Evolutionary conservation across 345 rosid species (phyloP).

Genomic region (Eucalyptus polyanthemos): DNA sequence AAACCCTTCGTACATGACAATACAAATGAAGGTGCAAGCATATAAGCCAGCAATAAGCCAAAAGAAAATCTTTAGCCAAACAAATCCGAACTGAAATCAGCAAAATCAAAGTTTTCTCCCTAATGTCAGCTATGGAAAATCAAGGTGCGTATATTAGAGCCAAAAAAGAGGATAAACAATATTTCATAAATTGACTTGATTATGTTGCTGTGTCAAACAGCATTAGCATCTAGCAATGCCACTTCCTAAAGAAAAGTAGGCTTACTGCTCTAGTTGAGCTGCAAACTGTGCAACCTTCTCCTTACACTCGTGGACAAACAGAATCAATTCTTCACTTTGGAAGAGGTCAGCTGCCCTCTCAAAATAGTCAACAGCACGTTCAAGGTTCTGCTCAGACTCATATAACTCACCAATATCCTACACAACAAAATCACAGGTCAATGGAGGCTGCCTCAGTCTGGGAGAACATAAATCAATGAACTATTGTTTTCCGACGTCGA

Average conservation of each 20-base stretch:
- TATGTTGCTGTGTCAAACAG: not conserved
- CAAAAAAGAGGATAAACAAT: not conserved
- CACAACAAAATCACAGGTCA: not conserved
- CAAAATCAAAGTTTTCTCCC: too few species aligned
- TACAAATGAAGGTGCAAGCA: too few species aligned
- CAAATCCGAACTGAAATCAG: too few species aligned
- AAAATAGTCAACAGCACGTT: constrained; percentile 47
- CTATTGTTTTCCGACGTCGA: not conserved
- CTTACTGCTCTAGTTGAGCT: constrained; percentile 87
- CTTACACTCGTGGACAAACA: constrained; percentile 91
- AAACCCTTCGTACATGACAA: too few species aligned
- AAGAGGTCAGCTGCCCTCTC: constrained; percentile 78
- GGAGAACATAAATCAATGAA: not conserved
- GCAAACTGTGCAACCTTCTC: constrained; percentile 92
- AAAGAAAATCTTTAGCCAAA: too few species aligned
- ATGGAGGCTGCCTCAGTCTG: not conserved
- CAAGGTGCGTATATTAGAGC: not conserved
- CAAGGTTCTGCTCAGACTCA: constrained; percentile 50
- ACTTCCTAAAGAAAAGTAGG: not conserved
- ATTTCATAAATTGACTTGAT: not conserved
- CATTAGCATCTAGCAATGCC: not conserved
- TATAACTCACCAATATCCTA: constrained; percentile 77
- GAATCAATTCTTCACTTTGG: constrained; percentile 65
- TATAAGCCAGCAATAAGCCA: too few species aligned
- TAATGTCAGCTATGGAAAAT: not conserved